phyloP scores from a whole-genome alignment of 2,329 filamentous ascomycete genomes.

The Ophiostoma ulmi region DNA sequence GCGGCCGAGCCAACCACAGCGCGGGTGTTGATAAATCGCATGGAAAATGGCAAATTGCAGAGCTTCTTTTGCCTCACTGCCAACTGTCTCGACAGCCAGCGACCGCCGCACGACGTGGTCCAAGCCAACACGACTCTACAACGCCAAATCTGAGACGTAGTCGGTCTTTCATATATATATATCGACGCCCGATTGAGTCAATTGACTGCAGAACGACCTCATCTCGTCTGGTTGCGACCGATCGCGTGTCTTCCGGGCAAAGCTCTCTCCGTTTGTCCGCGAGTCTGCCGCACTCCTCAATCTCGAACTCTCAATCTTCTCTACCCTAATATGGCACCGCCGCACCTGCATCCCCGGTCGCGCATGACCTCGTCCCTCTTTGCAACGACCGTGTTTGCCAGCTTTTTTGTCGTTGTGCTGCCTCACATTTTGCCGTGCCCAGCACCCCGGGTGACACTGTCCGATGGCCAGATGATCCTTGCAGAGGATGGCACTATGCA shows the following conservation, averaged over 20 bases:
- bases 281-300: not conserved
- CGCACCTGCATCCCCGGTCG: constrained; percentile 88
- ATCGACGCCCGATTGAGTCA: not conserved
- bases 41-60: not conserved
- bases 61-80: constrained; percentile 10
- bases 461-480: constrained; percentile 57
- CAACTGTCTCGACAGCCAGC: constrained; percentile 6
- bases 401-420: constrained; percentile 85
- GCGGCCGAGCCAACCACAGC: constrained; percentile 23
- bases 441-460: constrained; percentile 67
- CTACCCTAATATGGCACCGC: constrained; percentile 44
- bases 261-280: not conserved
- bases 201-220: not conserved
- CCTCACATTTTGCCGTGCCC: constrained; percentile 91
- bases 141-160: not conserved
- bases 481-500: constrained; percentile 40
- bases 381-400: constrained; percentile 81
- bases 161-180: not conserved
- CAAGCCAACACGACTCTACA: not conserved
- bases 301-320: not conserved
- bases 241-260: not conserved
- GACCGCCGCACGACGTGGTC: constrained; percentile 8
- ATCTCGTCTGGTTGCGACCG: not conserved
- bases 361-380: constrained; percentile 92
- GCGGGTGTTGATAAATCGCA: constrained; percentile 20